These are phyloP conservation scores for Erigeron canadensis DNA, from an alignment of 129 eudicot genomes.

Conservation along the genomic window DNA sequence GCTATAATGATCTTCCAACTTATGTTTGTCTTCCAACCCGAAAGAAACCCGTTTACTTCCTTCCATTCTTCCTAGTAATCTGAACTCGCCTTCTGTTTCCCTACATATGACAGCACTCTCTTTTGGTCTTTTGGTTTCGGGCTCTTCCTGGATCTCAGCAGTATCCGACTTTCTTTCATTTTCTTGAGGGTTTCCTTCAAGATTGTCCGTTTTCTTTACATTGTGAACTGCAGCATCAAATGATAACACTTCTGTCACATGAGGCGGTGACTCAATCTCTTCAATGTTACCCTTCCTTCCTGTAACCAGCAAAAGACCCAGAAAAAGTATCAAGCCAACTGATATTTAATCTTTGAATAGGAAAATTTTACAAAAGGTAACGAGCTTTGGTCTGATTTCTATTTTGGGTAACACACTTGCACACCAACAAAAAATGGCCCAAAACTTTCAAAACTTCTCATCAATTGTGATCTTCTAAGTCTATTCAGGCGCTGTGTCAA, in stretches of 20 bases:
- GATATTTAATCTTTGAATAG: too few species aligned
- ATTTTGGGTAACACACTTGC: neutral
- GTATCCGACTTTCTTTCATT: constrained; percentile 14
- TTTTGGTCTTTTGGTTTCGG: constrained; percentile 34
- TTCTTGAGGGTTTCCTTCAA: constrained; percentile 21
- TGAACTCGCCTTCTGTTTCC: constrained; percentile 44
- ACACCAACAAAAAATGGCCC: neutral
- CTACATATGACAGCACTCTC: constrained; percentile 41
- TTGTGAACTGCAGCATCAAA: constrained; percentile 45
- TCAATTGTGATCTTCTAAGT: neutral
- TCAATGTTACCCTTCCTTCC: constrained; percentile 23
- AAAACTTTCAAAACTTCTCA: neutral
- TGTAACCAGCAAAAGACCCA: constrained; percentile 12
- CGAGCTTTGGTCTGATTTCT: neutral
- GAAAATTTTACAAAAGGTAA: neutral
- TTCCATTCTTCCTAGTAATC: constrained; percentile 41
- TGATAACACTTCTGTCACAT: constrained; percentile 25
- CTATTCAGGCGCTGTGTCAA: neutral
- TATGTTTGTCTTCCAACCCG: constrained; percentile 28
- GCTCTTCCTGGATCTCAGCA: constrained; percentile 35
- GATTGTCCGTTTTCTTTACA: constrained; percentile 29
- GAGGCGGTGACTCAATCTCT: constrained; percentile 25
- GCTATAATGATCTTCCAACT: constrained; percentile 32
- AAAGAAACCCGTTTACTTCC: constrained; percentile 43
- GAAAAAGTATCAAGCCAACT: neutral